Base-by-base conservation (phyloP, 2,329 filamentous ascomycete genomes). In the Cladosporium sp. region DNA sequence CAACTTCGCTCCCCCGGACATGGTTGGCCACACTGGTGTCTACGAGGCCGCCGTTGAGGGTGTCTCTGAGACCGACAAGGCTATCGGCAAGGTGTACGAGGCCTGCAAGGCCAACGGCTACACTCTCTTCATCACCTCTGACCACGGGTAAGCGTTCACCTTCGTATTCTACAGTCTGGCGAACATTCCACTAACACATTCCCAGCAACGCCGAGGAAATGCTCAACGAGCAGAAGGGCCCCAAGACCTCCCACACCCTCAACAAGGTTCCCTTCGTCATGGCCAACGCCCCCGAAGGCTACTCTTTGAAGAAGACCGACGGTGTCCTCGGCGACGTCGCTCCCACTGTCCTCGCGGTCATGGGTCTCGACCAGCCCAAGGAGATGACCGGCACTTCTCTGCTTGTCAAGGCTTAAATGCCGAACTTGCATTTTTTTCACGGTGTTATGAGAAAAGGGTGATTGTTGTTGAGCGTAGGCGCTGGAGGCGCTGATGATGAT, bases 1-100 rank as follows among this genome's bases (percentile, higher is more conserved):
- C 89, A 99, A 99, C 88, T 98, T 99, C 81, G 95, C 95, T 50
- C 95, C 95, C 50, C 95, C 95, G 21, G 95, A 99, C 82, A 99
- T 99, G 95, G 95, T 99, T 70, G 95, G 95, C 72, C 95, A 99
- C 84, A 99, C 95, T 12, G 95, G 95, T 77, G 93, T 97, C 67
- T 98, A 98, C 81, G 90, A 98, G 74, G 94, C 95, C 33, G 95
- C 95, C 65, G 89, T 99, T 69, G 77, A 95, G 75, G 95, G 89
- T 73, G 90, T 90, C 72, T 85, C 89, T 71, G 89, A 94, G 71
- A 99, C 95, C 14, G 95, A 99, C 80, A 91, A 91, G 83, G 94
- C 91, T 64, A 99, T 99, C 74, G 93, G 92, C 74, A 88, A 89
- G 78, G 93, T 99, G 73, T 93, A 92, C 75, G 93, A 98, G 75